Base-by-base conservation (phyloP, 306 rosid species). In the Lathyrus sativus region DNA sequence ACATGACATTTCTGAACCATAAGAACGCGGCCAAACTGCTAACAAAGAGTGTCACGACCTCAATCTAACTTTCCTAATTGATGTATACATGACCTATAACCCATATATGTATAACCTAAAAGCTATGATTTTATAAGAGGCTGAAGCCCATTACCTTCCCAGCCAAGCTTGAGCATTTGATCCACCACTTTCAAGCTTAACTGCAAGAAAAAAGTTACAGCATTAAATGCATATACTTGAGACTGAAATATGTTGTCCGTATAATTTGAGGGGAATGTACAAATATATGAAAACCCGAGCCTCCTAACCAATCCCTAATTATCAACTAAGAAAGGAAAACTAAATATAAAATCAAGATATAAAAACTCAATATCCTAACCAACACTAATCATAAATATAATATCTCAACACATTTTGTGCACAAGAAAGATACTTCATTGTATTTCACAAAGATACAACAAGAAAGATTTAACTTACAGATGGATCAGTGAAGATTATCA, bases 111-210 rank as follows among this genome's bases (percentile, higher is more conserved):
- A 76, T 68, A 67, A 62, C 67, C 86, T 75, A 79, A 86, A 79
- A 57, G 45, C 91, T 86, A 91, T 42, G 87, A 87, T 59, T 87
- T 88, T 54, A 90, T 93, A 56, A 93, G 88, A 72, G 96, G 99
- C 65, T 77, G 84, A 63, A 88, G 85, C 67, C 99, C 99, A 50
- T 90, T 96, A 59, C 99, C 97, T 87, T 93, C 99, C 99, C 99
- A 93, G 46, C 97, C 99, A 65, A 90, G 95, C 88, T 93, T 93
- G 76, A 90, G 96, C 99, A 88, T 93, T 14, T 93, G 99, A 88
- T 93, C 99, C 48, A 90, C 89, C 63, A 93, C 96, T 85, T 93
- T 93, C 92, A 93, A 87, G 86, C 99, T 93, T 87, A 93, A 79
- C 99, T 93, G 97, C 89, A 76, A 67, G 57, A 70, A 81, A 76